These are phyloP conservation scores for Flaveria floridana DNA, from an alignment of 140 eudicot genomes.

Conservation along the genomic window DNA sequence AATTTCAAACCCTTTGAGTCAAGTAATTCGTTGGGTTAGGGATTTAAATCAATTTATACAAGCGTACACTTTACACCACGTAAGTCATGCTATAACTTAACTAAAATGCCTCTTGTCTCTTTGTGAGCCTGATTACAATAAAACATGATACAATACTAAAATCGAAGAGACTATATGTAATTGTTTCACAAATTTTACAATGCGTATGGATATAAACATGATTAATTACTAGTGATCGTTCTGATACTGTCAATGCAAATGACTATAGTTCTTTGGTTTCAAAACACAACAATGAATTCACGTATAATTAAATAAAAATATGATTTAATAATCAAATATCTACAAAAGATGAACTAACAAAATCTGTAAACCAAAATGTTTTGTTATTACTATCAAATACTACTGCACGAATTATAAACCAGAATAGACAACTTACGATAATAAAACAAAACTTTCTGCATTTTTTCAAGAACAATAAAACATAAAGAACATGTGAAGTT, in stretches of 20 bases:
- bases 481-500: slow-evolving; percentile 1
- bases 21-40: too few species aligned
- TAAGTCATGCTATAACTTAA: too few species aligned
- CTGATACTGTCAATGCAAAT: not conserved
- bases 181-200: not conserved
- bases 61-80: too few species aligned
- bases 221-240: too few species aligned
- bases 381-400: not conserved
- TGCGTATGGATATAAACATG: not conserved
- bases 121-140: not conserved
- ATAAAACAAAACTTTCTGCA: not conserved
- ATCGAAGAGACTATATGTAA: not conserved
- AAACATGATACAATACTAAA: too few species aligned
- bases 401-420: not conserved
- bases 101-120: too few species aligned
- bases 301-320: not conserved
- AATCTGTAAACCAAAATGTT: not conserved
- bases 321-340: not conserved
- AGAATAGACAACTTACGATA: not conserved
- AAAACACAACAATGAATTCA: not conserved
- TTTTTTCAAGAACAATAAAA: not conserved
- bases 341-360: not conserved
- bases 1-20: too few species aligned
- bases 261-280: not conserved
- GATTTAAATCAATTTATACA: too few species aligned